A percentile compares a stretch with the other conserved stretches of the same genome.
These are phyloP conservation scores for Neocucurbitaria cava DNA, from an alignment of 2,329 filamentous ascomycete species.

Conservation along the genomic window DNA sequence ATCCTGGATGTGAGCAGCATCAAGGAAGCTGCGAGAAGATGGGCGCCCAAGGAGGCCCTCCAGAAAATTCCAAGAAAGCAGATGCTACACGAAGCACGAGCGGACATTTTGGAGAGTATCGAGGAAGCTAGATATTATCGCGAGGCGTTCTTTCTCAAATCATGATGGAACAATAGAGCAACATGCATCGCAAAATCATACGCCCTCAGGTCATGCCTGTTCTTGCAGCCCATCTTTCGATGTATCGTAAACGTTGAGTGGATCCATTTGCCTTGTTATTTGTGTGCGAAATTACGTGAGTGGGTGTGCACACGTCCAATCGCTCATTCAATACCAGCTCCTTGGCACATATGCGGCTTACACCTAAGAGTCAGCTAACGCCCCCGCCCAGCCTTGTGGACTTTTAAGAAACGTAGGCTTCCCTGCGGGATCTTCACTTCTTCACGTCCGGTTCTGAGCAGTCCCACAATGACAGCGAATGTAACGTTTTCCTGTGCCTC, in stretches of 20 bases:
- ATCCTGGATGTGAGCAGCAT: slow-evolving; percentile 91
- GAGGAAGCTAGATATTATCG: slow-evolving; percentile 87
- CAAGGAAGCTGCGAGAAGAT: slow-evolving; percentile 87
- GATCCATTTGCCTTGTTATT: too few relatives aligned
- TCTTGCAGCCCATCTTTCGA: not conserved
- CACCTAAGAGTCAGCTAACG: too few relatives aligned
- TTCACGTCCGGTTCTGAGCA: too few relatives aligned
- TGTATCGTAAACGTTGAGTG: too few relatives aligned
- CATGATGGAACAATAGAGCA: not conserved
- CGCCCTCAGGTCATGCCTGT: not conserved
- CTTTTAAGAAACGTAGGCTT: too few relatives aligned
- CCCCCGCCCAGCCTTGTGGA: too few relatives aligned
- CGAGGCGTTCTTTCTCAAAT: slow-evolving; percentile 66
- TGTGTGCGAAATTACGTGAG: too few relatives aligned
- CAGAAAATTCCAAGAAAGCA: slow-evolving; percentile 73
- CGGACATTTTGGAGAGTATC: slow-evolving; percentile 96
- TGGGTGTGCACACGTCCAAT: too few relatives aligned
- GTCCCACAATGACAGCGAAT: too few relatives aligned
- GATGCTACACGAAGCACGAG: slow-evolving; percentile 78
- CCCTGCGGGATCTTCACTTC: too few relatives aligned
- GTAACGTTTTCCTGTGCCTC: not conserved
- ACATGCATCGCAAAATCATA: not conserved
- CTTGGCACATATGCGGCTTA: too few relatives aligned
- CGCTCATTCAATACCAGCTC: too few relatives aligned
- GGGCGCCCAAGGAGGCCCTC: slow-evolving; percentile 71